Conservation (phyloP, 2,329 filamentous ascomycete genomes). For the Colletotrichum phormii region DNA sequence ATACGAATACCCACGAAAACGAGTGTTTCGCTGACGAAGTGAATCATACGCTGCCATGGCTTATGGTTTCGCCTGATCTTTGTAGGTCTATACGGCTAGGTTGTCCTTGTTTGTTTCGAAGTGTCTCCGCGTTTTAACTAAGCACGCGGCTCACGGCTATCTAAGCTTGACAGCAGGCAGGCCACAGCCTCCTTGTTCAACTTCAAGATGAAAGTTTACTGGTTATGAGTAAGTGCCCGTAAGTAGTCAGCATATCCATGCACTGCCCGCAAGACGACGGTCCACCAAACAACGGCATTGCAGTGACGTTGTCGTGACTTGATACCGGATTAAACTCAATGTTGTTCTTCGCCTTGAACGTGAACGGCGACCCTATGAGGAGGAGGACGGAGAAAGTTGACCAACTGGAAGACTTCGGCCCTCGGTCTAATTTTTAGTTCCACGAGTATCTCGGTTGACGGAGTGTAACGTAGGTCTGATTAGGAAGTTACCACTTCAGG, state of each 20-base stretch:
- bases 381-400: not conserved
- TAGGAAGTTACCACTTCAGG: not conserved
- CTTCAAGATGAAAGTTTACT: not conserved
- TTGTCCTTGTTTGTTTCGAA: constrained; percentile 8
- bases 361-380: not conserved
- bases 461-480: not conserved
- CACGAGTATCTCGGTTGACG: not conserved
- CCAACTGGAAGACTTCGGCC: not conserved
- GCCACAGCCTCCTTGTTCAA: not conserved
- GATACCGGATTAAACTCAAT: not conserved
- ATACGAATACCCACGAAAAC: not conserved
- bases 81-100: not conserved
- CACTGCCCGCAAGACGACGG: not conserved
- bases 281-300: not conserved
- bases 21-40: constrained; percentile 3
- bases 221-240: not conserved
- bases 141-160: not conserved
- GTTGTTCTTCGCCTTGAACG: not conserved
- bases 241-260: not conserved
- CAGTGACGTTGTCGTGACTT: not conserved
- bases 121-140: not conserved
- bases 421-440: not conserved
- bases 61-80: constrained; percentile 6
- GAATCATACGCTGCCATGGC: not conserved
- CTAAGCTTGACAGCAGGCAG: not conserved